These are phyloP conservation scores for Spathaspora arborariae DNA, from an alignment of 805 yeast genomes.

Conservation along the genomic window DNA sequence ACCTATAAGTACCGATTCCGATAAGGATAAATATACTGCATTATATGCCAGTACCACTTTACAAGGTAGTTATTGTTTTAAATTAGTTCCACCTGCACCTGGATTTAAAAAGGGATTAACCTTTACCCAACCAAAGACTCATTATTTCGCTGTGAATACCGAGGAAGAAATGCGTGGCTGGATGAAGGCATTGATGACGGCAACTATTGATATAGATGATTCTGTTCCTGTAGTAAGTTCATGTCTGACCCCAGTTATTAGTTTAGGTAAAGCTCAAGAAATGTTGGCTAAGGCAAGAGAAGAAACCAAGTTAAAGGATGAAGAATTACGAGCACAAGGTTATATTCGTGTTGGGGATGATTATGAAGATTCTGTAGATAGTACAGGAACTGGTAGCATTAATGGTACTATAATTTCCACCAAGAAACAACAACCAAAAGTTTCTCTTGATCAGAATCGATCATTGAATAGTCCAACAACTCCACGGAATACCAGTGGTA, in stretches of 20 bases:
- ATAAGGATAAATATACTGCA: conserved; percentile 75
- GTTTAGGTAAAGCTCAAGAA: conserved; percentile 82
- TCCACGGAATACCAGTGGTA: conserved; percentile 11
- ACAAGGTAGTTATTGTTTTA: conserved; percentile 89
- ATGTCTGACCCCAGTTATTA: conserved; percentile 92
- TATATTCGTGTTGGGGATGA: conserved; percentile 24
- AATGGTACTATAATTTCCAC: neutral
- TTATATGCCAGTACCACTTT: conserved; percentile 92
- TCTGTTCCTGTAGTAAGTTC: conserved; percentile 87
- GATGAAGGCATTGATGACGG: conserved; percentile 93
- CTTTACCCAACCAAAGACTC: conserved; percentile 93
- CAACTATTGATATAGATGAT: conserved; percentile 95
- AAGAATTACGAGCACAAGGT: conserved; percentile 44
- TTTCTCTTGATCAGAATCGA: neutral
- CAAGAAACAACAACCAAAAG: neutral
- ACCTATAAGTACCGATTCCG: conserved; percentile 53
- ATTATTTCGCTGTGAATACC: conserved; percentile 92
- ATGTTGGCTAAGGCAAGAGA: conserved; percentile 79
- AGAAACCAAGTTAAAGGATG: conserved; percentile 56
- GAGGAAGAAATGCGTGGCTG: conserved; percentile 90
- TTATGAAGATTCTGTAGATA: neutral
- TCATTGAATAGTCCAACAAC: neutral
- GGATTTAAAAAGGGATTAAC: conserved; percentile 94
- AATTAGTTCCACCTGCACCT: conserved; percentile 94
- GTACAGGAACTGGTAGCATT: neutral